These are phyloP conservation scores for Biscogniauxia marginata DNA, from an alignment of 2,329 filamentous ascomycete genomes.

Conservation along the genomic window DNA sequence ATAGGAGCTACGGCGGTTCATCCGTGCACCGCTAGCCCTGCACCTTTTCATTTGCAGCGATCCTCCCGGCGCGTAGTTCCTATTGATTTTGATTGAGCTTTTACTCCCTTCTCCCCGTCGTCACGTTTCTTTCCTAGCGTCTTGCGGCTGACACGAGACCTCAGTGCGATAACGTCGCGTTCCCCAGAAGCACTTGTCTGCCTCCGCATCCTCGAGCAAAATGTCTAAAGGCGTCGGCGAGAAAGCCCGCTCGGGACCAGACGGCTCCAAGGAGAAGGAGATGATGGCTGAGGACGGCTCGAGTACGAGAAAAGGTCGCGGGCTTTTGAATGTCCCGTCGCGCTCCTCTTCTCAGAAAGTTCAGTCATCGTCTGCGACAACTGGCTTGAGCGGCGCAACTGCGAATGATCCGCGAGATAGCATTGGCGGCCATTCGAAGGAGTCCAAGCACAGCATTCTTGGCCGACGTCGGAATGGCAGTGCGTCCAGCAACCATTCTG, in stretches of 20 bases:
- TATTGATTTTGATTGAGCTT: background rate
- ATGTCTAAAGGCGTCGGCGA: conserved; percentile 31
- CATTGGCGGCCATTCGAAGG: conserved; percentile 63
- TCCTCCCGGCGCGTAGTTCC: background rate
- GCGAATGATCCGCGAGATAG: conserved; percentile 60
- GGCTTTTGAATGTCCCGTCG: conserved; percentile 58
- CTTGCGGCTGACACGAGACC: background rate
- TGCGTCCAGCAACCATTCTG: conserved; percentile 63
- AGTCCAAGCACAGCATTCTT: conserved; percentile 63
- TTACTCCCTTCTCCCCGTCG: background rate
- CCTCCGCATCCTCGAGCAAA: conserved; percentile 8
- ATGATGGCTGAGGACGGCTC: conserved; percentile 22
- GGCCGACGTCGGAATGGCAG: conserved; percentile 65
- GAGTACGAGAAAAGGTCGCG: conserved; percentile 37
- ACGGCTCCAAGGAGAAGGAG: conserved; percentile 26
- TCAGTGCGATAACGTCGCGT: background rate
- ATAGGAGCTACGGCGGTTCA: background rate
- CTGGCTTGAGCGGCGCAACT: conserved; percentile 59
- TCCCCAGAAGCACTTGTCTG: background rate
- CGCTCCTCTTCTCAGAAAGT: conserved; percentile 61
- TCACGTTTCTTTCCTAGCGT: background rate
- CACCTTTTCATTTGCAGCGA: background rate
- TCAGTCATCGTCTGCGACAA: conserved; percentile 58
- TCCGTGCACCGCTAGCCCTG: conserved; percentile 3
- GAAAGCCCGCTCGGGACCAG: conserved; percentile 26